Evolutionary conservation across 441 rosid genomes (phyloP).

Genomic region (Adansonia rubrostipa): DNA sequence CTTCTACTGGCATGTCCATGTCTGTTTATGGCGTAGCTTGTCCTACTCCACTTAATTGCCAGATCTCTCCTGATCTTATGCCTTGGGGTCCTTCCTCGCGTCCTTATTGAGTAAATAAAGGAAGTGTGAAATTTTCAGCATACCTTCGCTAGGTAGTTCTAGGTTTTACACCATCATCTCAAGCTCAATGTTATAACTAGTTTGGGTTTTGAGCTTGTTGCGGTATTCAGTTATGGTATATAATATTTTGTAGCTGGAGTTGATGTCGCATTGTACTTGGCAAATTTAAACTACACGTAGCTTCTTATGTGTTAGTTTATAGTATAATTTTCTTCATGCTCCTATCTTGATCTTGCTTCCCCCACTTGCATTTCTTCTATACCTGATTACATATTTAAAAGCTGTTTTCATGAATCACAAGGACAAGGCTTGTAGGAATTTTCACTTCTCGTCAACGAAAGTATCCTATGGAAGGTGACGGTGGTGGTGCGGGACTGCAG

Average conservation of each 20-base stretch:
- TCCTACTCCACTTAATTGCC: slow-evolving; percentile 19
- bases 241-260: not conserved
- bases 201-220: not conserved
- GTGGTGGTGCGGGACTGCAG: too few relatives aligned
- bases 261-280: not conserved
- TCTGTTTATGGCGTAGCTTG: not conserved
- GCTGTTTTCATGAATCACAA: not conserved
- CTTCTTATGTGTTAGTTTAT: not conserved
- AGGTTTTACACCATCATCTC: not conserved
- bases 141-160: not conserved
- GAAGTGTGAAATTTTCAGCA: not conserved
- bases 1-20: not conserved
- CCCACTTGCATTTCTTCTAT: not conserved
- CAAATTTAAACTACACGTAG: not conserved
- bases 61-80: slow-evolving; percentile 37
- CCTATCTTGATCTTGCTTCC: not conserved
- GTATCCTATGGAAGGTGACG: not conserved
- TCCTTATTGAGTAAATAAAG: slow-evolving; percentile 16
- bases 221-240: not conserved
- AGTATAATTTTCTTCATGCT: too few relatives aligned
- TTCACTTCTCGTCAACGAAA: not conserved
- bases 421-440: not conserved
- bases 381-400: not conserved
- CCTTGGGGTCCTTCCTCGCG: slow-evolving; percentile 39
- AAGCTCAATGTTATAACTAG: not conserved